Conservation (phyloP, 345 rosid species). For the Citropsis articulata region DNA sequence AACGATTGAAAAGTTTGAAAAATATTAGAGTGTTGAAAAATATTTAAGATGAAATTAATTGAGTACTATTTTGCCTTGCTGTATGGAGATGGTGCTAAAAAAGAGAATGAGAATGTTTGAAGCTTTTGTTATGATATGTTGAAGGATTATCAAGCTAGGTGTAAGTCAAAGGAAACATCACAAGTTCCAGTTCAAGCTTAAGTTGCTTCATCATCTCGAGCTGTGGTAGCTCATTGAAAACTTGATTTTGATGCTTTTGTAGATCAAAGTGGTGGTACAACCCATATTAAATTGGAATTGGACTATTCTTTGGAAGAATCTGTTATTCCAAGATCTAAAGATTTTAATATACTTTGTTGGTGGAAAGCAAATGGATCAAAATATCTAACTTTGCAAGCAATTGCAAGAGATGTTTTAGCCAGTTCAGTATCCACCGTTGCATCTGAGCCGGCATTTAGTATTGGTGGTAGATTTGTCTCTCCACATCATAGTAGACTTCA, state of each 20-base stretch:
- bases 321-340: too few species aligned
- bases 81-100: neutral
- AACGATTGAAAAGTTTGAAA: neutral
- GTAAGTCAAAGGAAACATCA: neutral
- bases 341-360: neutral
- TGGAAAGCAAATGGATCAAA: neutral
- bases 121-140: neutral
- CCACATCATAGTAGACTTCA: too few species aligned
- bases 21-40: constrained; percentile 16
- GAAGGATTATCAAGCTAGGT: neutral
- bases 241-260: too few species aligned
- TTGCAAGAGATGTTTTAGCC: too few species aligned
- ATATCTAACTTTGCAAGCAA: neutral
- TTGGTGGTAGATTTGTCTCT: too few species aligned
- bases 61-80: neutral
- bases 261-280: neutral
- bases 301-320: neutral
- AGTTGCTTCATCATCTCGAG: neutral
- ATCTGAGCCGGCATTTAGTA: too few species aligned
- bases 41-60: neutral
- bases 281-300: neutral
- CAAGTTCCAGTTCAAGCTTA: neutral
- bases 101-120: neutral
- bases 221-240: neutral
- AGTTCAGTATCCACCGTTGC: too few species aligned